Percentiles rank a stretch among this genome's conserved stretches.
Conservation (phyloP, 2,329 filamentous ascomycete genomes). For the Xylogone sp. region DNA sequence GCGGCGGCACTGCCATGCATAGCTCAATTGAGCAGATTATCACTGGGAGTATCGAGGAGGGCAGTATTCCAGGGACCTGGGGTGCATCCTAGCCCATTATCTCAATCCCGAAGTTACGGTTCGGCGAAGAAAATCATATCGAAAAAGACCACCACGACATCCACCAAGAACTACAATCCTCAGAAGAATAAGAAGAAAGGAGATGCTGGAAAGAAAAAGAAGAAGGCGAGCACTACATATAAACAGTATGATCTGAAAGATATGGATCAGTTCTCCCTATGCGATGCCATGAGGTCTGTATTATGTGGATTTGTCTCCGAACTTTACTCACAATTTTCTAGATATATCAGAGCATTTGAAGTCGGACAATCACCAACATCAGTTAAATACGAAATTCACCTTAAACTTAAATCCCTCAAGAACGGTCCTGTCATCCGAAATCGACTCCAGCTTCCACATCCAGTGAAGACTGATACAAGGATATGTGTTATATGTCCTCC, state of each 20-base stretch:
- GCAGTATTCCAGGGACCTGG: constrained; percentile 8
- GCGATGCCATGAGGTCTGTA: constrained; percentile 85
- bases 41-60: constrained; percentile 12
- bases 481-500: constrained; percentile 92
- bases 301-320: neutral
- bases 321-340: constrained; percentile 32
- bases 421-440: constrained; percentile 85
- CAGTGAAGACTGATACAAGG: constrained; percentile 81
- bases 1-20: constrained; percentile 23
- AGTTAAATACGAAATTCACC: constrained; percentile 83
- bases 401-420: constrained; percentile 79
- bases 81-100: constrained; percentile 18
- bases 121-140: constrained; percentile 13
- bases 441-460: constrained; percentile 82
- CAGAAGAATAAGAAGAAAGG: constrained; percentile 27
- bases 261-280: constrained; percentile 69
- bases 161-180: constrained; percentile 8
- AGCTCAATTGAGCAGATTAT: constrained; percentile 29
- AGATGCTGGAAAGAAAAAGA: constrained; percentile 24
- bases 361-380: constrained; percentile 72
- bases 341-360: constrained; percentile 88
- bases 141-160: constrained; percentile 15
- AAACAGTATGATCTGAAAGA: constrained; percentile 30
- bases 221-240: constrained; percentile 27
- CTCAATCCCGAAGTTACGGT: constrained; percentile 7